Evolutionary conservation across 257 asterid species (phyloP), one percentile per base, ranked within the genome.

Genomic region (Thymus mandschuricus): DNA sequence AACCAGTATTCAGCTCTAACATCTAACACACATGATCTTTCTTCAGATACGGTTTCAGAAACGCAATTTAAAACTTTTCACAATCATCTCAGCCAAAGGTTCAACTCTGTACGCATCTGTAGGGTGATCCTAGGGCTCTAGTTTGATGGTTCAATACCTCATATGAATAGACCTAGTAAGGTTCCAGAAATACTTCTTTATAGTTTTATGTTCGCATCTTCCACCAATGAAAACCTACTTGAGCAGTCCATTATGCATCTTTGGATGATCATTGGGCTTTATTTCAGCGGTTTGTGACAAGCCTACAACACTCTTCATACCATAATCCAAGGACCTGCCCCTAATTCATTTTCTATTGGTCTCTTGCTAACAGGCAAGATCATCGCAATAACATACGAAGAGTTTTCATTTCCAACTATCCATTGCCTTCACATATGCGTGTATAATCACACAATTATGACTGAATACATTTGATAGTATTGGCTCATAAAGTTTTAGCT

Each of bases 321-420:
- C 41, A 29, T 12, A 40, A 41, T 35, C 61, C 51, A 34, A 21
- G 27, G 64, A 3, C 44, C 45, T 57, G 56, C 55, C 66, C 41
- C 34, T 46, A 56, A 64, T 50, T 40, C 21, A 30, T 43, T 35
- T 41, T 66, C 44, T 21, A 12, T 64, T 43, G 15, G 44, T 63
- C 64, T 43, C 51, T 40, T 13, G 3, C 48, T 43, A 9, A 8
- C 68, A 59, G 54, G 56, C 49, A 64, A 41, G 54, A 61, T 38
- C 45, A 48, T 65, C 40, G 6, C 64, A 31, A 35, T 40, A n/a
- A 60, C 50, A n/a, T 35, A 9, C 43, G 11, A 33, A 38, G 4
- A 38, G 21, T 68, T 3, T 75, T 70, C 31, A 57, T 31, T 45
- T 28, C 44, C 56, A 66, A 29, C 48, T 49, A 50, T 28, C 51